Conservation (phyloP, 352 stramenopile species). For the Pythium graminicola region DNA sequence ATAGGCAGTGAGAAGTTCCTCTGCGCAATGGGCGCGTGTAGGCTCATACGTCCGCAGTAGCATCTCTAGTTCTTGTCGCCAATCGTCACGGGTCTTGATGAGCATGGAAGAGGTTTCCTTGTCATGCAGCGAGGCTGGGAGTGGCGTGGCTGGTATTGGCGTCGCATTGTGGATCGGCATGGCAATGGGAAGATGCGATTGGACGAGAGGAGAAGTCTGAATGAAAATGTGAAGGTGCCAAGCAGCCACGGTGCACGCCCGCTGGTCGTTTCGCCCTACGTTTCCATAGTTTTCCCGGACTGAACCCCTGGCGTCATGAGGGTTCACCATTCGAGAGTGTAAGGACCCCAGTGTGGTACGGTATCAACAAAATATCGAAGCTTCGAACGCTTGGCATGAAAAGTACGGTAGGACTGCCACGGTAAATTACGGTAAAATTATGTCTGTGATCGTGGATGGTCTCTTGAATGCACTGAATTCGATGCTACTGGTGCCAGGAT, state of each 20-base stretch:
- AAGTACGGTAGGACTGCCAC: neutral
- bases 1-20: conserved; percentile 42
- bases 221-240: conserved; percentile 32
- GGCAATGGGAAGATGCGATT: conserved; percentile 51
- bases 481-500: too few relatives aligned
- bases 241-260: conserved; percentile 12
- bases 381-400: neutral
- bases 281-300: conserved; percentile 17
- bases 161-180: conserved; percentile 22
- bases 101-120: conserved; percentile 15
- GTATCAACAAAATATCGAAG: conserved; percentile 20
- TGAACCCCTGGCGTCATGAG: conserved; percentile 8
- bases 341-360: too few relatives aligned
- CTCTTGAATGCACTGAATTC: too few relatives aligned
- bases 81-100: conserved; percentile 7
- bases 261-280: too few relatives aligned
- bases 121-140: conserved; percentile 51
- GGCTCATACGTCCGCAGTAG: conserved; percentile 48
- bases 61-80: conserved; percentile 30
- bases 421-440: conserved; percentile 1
- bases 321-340: neutral
- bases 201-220: conserved; percentile 51
- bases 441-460: too few relatives aligned
- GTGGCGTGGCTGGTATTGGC: conserved; percentile 21
- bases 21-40: conserved; percentile 26